Base-by-base conservation (phyloP, 164 flowering plant species). In the Magnolia kwangsiensis region DNA sequence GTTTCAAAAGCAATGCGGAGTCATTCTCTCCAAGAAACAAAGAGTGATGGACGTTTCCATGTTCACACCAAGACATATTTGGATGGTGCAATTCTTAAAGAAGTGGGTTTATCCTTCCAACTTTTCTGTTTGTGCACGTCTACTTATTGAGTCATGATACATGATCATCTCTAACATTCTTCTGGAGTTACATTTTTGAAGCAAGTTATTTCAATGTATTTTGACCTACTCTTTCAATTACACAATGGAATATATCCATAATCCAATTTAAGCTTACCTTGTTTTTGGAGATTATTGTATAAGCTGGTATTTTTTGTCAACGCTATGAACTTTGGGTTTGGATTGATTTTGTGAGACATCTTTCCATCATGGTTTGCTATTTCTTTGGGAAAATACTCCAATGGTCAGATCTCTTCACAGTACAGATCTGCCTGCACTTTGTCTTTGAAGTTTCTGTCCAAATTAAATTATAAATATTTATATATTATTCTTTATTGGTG, bases 1-100 rank as follows among this genome's bases (percentile, higher is more conserved):
- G 94, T 96, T 80, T 91, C 98, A 72, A 94, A 96, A 82, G 96
- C 99, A 75, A 92, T 90, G 95, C 86, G 97, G 9, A 87, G 97
- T 67, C 98, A 94, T 84, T 96, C 99, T 67, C 80, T 96, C 71
- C 99, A 96, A 79, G 99, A 94, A 84, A 96, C 99, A 55, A 92
- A 91, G 83, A 91, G 86, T 64, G 98, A 96, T 87, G 99, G 99
- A 7, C 95, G 96, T 68, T 96, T 96, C 76, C 99, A 92, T 86
- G 98, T 96, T 80, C 97, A 88, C 78, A 94, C 97, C 23, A 92
- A 87, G 84, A 94, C 92, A 72, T 96, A 88, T 79, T 79, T 96
- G 79, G 98, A 96, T 88, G 99, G 97, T 80, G 94, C 98, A 77
- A 85, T 94, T 73, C 97, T 96, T 63, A 96, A 85, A 87, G 98